Conservation (phyloP, 1,284 basidiomycete genomes). For the Xerocomus amazonicus region DNA sequence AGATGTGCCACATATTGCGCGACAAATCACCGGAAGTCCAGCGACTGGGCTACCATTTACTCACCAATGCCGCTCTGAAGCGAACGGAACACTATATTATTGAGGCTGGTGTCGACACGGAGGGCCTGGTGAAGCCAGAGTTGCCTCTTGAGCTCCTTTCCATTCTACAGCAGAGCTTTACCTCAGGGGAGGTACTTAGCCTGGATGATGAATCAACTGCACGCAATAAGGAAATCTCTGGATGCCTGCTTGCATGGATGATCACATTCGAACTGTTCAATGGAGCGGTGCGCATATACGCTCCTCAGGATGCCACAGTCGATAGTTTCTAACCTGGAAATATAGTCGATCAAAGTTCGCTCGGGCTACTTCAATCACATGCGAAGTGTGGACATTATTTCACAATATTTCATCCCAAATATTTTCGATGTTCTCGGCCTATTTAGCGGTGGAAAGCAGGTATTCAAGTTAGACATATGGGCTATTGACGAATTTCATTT, state of each 20-base stretch:
- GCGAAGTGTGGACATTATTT: constrained; percentile 65
- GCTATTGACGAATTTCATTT: constrained; percentile 83
- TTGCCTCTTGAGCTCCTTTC: constrained; percentile 67
- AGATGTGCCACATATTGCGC: constrained; percentile 77
- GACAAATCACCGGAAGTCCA: constrained; percentile 67
- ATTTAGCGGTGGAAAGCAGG: constrained; percentile 53
- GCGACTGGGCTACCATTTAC: constrained; percentile 65
- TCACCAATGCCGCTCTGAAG: constrained; percentile 60
- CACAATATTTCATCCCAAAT: constrained; percentile 67
- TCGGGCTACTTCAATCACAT: constrained; percentile 84
- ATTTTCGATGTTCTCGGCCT: constrained; percentile 70
- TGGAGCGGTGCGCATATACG: constrained; percentile 62
- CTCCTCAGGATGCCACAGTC: not conserved
- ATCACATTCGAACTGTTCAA: constrained; percentile 83
- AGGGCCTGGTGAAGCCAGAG: constrained; percentile 45
- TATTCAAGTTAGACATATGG: constrained; percentile 80
- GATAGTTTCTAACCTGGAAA: constrained; percentile 6
- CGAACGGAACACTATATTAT: constrained; percentile 79
- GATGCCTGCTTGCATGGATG: constrained; percentile 88
- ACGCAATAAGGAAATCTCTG: constrained; percentile 41
- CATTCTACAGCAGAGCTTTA: constrained; percentile 52
- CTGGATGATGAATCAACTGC: constrained; percentile 27
- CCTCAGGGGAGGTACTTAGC: constrained; percentile 39
- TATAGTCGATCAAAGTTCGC: constrained; percentile 76
- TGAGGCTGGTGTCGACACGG: constrained; percentile 75